Conservation (phyloP, 2,329 filamentous ascomycete species). For the Exophiala bonariae region DNA sequence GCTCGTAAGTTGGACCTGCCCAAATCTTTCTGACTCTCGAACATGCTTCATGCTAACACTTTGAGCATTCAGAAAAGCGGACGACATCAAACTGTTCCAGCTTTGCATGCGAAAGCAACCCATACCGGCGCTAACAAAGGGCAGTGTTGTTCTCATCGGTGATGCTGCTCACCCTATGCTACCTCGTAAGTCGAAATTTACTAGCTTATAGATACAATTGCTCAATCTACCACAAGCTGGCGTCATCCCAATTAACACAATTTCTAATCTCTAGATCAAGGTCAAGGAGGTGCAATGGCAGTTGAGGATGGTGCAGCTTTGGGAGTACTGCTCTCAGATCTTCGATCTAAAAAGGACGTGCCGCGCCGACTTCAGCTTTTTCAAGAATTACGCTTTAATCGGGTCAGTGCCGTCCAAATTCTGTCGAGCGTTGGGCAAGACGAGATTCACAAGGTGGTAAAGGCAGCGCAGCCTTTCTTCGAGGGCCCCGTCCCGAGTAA, state of each 20-base stretch:
- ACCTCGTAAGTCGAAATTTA: too few species aligned
- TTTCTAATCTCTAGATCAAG: too few species aligned
- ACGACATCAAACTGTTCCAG: conserved; percentile 9
- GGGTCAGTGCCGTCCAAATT: conserved; percentile 27
- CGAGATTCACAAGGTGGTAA: conserved; percentile 3
- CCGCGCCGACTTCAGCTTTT: conserved; percentile 23
- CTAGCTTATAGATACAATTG: too few species aligned
- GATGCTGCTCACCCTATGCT: conserved; percentile 49
- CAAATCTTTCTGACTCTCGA: too few species aligned
- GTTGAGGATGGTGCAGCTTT: conserved; percentile 67
- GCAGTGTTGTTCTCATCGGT: conserved; percentile 59
- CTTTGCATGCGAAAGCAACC: conserved; percentile 11
- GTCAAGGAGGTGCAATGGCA: conserved; percentile 62
- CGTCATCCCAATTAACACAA: too few species aligned
- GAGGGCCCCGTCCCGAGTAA: conserved; percentile 10
- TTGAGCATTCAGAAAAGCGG: conserved; percentile 8
- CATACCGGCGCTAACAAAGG: conserved; percentile 42
- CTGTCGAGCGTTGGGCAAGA: conserved; percentile 24
- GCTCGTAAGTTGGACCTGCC: conserved; percentile 5
- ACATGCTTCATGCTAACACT: not conserved
- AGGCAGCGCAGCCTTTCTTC: conserved; percentile 4
- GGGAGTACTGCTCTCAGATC: conserved; percentile 40
- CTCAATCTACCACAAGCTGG: too few species aligned
- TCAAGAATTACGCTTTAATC: conserved; percentile 22
- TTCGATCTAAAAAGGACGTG: conserved; percentile 11